Percentiles rank a stretch among this genome's conserved stretches.
Conservation (phyloP, 2,329 filamentous ascomycete genomes). For the Triangularia setosa region DNA sequence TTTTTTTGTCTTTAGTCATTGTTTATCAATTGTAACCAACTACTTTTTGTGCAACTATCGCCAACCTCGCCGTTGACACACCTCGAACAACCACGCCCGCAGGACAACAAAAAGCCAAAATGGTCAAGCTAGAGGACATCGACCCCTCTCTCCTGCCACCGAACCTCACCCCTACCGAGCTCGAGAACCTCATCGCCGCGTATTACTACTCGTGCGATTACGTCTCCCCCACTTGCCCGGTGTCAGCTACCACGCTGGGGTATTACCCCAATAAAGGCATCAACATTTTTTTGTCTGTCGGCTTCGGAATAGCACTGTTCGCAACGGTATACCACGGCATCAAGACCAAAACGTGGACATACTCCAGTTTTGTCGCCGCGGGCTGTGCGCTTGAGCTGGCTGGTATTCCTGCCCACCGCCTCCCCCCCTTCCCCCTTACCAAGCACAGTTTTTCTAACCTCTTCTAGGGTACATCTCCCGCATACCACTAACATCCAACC, state of each 20-base stretch:
- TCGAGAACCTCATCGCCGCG: slow-evolving; percentile 13
- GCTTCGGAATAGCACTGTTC: slow-evolving; percentile 44
- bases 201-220: slow-evolving; percentile 33
- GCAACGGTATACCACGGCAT: slow-evolving; percentile 41
- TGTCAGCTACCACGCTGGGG: slow-evolving; percentile 49
- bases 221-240: slow-evolving; percentile 45
- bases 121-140: slow-evolving; percentile 3
- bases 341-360: slow-evolving; percentile 54
- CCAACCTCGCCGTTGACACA: neutral
- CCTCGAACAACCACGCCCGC: neutral
- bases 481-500: slow-evolving; percentile 47
- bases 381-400: slow-evolving; percentile 50
- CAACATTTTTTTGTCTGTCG: slow-evolving; percentile 50
- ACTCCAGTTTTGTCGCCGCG: slow-evolving; percentile 44
- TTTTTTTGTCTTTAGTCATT: neutral
- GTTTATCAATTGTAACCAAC: neutral
- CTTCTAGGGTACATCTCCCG: slow-evolving; percentile 51
- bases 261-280: slow-evolving; percentile 55
- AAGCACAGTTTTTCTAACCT: too few species aligned
- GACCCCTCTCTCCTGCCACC: slow-evolving; percentile 16
- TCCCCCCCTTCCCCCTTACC: neutral
- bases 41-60: neutral
- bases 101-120: neutral
- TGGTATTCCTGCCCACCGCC: slow-evolving; percentile 32
- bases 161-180: slow-evolving; percentile 5